Percentiles rank a stretch among this genome's conserved stretches.
Evolutionary conservation across 75 land plant genomes (phyloP).

Genomic region (Ceratopteris richardii): DNA sequence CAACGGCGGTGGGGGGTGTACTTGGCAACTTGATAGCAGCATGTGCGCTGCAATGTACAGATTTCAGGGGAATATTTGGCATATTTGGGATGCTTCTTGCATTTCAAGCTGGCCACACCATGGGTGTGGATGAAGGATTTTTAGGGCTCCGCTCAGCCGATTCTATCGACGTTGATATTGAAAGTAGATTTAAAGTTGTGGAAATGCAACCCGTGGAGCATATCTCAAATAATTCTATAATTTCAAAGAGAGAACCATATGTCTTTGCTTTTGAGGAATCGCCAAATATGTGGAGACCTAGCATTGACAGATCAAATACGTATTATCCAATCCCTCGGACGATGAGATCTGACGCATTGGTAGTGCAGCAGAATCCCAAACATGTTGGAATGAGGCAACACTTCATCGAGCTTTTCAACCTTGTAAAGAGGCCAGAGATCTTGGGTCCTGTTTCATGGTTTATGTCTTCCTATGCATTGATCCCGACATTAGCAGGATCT

Average conservation of each 20-base stretch:
- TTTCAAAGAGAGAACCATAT: not conserved
- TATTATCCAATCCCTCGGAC: not conserved
- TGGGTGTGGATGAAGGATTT: slow-evolving; percentile 40
- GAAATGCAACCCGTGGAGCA: too few relatives aligned
- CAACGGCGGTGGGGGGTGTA: slow-evolving; percentile 53
- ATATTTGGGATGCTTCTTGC: slow-evolving; percentile 41
- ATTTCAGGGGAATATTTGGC: slow-evolving; percentile 47
- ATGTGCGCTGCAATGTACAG: slow-evolving; percentile 29
- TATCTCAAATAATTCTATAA: not conserved
- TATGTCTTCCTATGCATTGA: slow-evolving; percentile 56
- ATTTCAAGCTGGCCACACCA: slow-evolving; percentile 44
- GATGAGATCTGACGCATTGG: not conserved
- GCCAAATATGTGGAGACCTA: too few relatives aligned
- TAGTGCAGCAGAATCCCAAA: too few relatives aligned
- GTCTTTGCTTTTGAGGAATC: not conserved
- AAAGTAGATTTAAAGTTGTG: too few relatives aligned
- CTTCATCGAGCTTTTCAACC: slow-evolving; percentile 32
- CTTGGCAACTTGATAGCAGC: slow-evolving; percentile 77
- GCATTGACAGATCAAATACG: too few relatives aligned
- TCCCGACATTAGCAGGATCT: slow-evolving; percentile 62
- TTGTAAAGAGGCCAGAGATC: slow-evolving; percentile 46
- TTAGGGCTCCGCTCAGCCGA: slow-evolving; percentile 15
- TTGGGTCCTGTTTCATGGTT: slow-evolving; percentile 56
- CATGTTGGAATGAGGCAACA: slow-evolving; percentile 12
- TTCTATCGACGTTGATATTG: too few relatives aligned